A percentile compares a stretch with the other conserved stretches of the same genome.
These are phyloP conservation scores for Pezicula neosporulosa DNA, from an alignment of 2,329 filamentous ascomycete species.

Conservation along the genomic window DNA sequence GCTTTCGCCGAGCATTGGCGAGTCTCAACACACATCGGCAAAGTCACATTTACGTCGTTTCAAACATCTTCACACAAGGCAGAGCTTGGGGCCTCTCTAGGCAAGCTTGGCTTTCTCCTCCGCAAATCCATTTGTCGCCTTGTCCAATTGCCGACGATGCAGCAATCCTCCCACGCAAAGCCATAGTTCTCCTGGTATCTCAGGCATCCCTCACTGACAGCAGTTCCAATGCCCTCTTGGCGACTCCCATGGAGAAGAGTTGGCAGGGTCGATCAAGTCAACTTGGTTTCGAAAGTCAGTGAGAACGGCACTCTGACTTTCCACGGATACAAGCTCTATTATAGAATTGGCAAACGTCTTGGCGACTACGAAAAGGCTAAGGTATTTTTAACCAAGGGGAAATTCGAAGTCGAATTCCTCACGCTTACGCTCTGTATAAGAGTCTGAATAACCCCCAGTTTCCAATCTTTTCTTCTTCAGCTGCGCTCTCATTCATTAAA, in stretches of 20 bases:
- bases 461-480: slow-evolving; percentile 12
- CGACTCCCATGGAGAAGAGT: no score
- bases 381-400: no score
- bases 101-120: background rate
- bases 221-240: no score
- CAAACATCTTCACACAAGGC: background rate
- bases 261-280: no score
- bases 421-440: background rate
- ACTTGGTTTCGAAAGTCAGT: no score
- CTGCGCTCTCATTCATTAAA: slow-evolving; percentile 22
- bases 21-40: background rate
- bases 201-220: no score
- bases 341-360: background rate
- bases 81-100: background rate
- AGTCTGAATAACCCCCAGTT: background rate
- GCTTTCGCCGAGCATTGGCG: background rate
- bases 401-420: background rate
- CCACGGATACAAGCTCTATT: no score
- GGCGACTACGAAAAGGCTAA: background rate
- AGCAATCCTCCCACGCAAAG: background rate
- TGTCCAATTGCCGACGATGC: background rate
- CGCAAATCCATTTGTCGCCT: background rate
- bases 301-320: no score
- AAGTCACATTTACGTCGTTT: background rate
- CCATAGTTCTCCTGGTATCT: background rate